Conservation (phyloP, 1,139 yeast genomes). For the Yamadazyma siamensis region DNA sequence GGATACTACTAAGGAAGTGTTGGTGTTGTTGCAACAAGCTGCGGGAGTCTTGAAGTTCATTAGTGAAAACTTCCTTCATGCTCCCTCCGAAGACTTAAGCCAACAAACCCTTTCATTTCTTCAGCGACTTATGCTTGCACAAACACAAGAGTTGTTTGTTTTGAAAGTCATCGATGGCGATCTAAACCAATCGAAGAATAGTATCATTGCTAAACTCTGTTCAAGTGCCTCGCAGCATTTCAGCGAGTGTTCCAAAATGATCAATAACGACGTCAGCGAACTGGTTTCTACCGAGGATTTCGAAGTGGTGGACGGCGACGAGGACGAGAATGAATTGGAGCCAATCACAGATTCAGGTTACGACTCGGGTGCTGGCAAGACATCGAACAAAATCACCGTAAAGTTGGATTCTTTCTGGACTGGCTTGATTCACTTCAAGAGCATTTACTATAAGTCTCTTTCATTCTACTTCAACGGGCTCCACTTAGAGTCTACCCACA, state of each 20-base stretch:
- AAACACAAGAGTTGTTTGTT: slow-evolving; percentile 82
- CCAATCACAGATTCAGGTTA: slow-evolving; percentile 14
- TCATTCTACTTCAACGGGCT: slow-evolving; percentile 54
- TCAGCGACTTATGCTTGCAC: slow-evolving; percentile 68
- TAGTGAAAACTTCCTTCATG: slow-evolving; percentile 81
- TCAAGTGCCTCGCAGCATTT: slow-evolving; percentile 57
- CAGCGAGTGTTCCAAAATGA: slow-evolving; percentile 41
- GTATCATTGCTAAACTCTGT: slow-evolving; percentile 72
- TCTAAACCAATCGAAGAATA: slow-evolving; percentile 49
- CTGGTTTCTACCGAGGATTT: slow-evolving; percentile 15
- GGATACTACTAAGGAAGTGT: slow-evolving; percentile 52
- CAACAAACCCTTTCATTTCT: slow-evolving; percentile 69
- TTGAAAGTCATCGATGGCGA: slow-evolving; percentile 56
- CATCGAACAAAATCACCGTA: slow-evolving; percentile 42
- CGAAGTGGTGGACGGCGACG: slow-evolving; percentile 18
- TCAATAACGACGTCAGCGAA: slow-evolving; percentile 17
- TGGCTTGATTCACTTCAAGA: slow-evolving; percentile 43
- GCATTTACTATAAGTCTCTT: slow-evolving; percentile 39
- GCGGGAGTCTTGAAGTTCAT: slow-evolving; percentile 76
- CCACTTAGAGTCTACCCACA: slow-evolving; percentile 44
- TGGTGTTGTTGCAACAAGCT: slow-evolving; percentile 66
- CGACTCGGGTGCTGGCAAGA: slow-evolving; percentile 11
- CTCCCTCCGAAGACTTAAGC: slow-evolving; percentile 78
- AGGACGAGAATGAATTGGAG: slow-evolving; percentile 17
- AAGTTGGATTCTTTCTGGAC: slow-evolving; percentile 48